phyloP scores from a whole-genome alignment of 208 protist genomes.

The Phytomonas sp. region DNA sequence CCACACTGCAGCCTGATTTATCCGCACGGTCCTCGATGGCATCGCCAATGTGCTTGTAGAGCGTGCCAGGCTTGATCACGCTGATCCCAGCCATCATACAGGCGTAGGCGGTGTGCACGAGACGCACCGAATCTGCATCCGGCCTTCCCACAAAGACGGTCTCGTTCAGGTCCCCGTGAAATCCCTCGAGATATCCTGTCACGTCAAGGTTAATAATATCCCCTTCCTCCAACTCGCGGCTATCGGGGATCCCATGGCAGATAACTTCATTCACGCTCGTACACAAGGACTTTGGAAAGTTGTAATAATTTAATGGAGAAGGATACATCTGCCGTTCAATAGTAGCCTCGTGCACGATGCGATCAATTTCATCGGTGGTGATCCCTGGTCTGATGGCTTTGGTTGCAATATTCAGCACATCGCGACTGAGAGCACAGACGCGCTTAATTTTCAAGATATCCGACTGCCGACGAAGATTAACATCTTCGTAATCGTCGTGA shows the following conservation, averaged over 20 bases:
- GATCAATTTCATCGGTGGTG: conserved; percentile 97
- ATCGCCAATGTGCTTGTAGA: conserved; percentile 81
- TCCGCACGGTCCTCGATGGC: conserved; percentile 73
- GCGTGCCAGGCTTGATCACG: conserved; percentile 69
- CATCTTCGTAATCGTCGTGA: conserved; percentile 61
- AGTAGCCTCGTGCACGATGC: conserved; percentile 87
- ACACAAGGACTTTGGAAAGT: conserved; percentile 97
- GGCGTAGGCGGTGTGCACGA: conserved; percentile 81
- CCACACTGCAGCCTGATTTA: conserved; percentile 57
- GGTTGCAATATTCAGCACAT: conserved; percentile 95
- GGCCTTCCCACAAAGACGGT: conserved; percentile 89
- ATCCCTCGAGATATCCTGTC: conserved; percentile 91
- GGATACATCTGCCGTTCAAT: conserved; percentile 94
- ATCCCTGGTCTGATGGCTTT: conserved; percentile 85
- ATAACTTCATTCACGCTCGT: conserved; percentile 94
- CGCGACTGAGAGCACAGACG: conserved; percentile 76
- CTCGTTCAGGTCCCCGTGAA: conserved; percentile 91
- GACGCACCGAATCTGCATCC: conserved; percentile 54
- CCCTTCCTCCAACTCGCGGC: conserved; percentile 88
- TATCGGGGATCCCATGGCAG: conserved; percentile 96
- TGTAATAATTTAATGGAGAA: conserved; percentile 97
- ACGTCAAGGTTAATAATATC: conserved; percentile 99
- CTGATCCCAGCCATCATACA: conserved; percentile 76
- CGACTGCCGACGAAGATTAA: conserved; percentile 57
- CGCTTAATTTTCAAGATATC: conserved; percentile 88